phyloP scores from a whole-genome alignment of 331 rosid species.

The Malus hybrid region DNA sequence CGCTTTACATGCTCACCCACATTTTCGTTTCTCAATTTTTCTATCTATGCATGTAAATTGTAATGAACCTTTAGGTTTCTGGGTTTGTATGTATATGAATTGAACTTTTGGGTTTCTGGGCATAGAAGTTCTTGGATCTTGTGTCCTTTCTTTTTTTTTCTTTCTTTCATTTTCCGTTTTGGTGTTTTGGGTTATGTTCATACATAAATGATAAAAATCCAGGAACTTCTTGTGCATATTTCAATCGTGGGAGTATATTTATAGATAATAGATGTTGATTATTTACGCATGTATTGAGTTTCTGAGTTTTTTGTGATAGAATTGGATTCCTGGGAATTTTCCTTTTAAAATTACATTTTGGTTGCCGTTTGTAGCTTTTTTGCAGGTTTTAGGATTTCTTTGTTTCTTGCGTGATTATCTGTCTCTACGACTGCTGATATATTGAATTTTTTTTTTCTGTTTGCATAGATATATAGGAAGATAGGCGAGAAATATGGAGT shows the following conservation, averaged over 20 bases:
- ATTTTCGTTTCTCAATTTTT: neutral
- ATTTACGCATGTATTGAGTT: neutral
- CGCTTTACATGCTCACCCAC: neutral
- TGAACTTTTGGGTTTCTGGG: neutral
- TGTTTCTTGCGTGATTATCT: neutral
- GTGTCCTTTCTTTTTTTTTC: neutral
- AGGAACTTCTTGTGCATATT: neutral
- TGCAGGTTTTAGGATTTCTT: neutral
- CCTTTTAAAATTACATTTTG: neutral
- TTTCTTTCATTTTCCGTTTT: neutral
- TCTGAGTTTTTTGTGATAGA: neutral
- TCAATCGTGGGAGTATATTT: neutral
- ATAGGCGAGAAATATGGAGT: slow-evolving; percentile 96
- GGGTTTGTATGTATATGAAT: neutral
- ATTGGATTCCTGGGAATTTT: neutral
- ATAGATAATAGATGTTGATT: neutral
- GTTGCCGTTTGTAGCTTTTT: neutral
- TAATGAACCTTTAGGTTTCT: neutral
- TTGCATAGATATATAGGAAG: slow-evolving; percentile 56
- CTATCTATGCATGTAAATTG: neutral
- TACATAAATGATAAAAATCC: neutral
- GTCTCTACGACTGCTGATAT: neutral
- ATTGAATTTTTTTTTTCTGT: neutral
- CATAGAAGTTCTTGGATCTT: neutral
- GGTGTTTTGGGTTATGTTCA: neutral